Percentiles rank a stretch among this genome's conserved stretches.
phyloP scores from a whole-genome alignment of 2,329 filamentous ascomycete species.

The Aspergillus cejpii region DNA sequence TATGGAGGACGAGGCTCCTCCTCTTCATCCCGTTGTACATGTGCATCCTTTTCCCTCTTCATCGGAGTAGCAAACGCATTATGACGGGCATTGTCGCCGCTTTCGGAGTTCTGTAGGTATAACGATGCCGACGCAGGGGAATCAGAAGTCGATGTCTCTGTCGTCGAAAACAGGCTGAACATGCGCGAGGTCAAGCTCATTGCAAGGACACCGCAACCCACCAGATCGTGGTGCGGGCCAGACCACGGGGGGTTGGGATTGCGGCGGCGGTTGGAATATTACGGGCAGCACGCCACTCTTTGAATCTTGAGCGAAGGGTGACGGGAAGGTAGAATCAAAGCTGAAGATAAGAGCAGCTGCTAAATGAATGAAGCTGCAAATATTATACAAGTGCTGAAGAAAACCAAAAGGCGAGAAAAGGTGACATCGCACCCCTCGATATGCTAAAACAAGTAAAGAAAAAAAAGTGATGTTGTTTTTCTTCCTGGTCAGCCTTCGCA shows the following conservation, averaged over 20 bases:
- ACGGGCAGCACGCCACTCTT: conserved; percentile 14
- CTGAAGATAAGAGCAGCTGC: conserved; percentile 2
- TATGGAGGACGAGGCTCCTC: conserved; percentile 56
- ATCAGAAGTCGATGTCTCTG: conserved; percentile 26
- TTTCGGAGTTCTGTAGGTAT: conserved; percentile 24
- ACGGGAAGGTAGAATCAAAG: conserved; percentile 8
- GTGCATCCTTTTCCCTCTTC: conserved; percentile 10
- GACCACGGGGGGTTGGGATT: conserved; percentile 24
- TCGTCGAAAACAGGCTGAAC: conserved; percentile 47
- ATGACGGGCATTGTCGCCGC: conserved; percentile 15
- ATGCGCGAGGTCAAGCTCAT: conserved; percentile 55
- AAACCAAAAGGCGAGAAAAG: conserved; percentile 3
- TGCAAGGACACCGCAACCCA: conserved; percentile 36
- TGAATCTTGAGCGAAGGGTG: conserved; percentile 6
- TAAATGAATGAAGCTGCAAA: neutral
- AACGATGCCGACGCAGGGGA: conserved; percentile 25
- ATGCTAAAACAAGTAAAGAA: neutral
- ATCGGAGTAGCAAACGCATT: conserved; percentile 10
- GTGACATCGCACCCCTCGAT: conserved; percentile 15
- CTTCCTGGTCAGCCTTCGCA: neutral
- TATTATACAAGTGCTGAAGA: conserved; percentile 9
- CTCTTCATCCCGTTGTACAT: conserved; percentile 42
- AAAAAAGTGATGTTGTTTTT: conserved; percentile 2
- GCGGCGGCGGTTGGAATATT: conserved; percentile 17
- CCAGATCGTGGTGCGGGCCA: conserved; percentile 29